These are phyloP conservation scores for Nemania sp. DNA, from an alignment of 2,329 filamentous ascomycete genomes.

Conservation along the genomic window DNA sequence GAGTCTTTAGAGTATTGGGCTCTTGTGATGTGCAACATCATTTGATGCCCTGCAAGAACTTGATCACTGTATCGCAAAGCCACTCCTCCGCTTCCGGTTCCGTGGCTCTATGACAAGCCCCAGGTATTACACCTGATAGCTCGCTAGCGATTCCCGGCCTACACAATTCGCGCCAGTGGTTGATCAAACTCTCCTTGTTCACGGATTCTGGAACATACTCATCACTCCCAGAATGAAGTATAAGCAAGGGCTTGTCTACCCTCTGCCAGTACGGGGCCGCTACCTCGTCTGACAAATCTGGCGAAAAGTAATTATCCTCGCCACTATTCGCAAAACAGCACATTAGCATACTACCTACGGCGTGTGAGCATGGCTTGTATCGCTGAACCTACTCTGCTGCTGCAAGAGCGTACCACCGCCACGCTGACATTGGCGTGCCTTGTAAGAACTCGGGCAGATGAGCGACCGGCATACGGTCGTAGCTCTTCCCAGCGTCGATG, in stretches of 20 bases:
- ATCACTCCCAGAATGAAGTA: slow-evolving; percentile 69
- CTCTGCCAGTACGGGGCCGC: slow-evolving; percentile 68
- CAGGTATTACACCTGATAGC: slow-evolving; percentile 58
- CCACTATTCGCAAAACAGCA: slow-evolving; percentile 50
- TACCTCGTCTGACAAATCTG: slow-evolving; percentile 64
- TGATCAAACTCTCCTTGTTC: slow-evolving; percentile 61
- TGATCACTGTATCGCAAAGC: slow-evolving; percentile 52
- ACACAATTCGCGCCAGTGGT: slow-evolving; percentile 58
- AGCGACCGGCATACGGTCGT: slow-evolving; percentile 59
- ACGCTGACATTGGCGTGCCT: slow-evolving; percentile 55
- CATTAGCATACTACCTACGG: not conserved
- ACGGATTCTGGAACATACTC: slow-evolving; percentile 64
- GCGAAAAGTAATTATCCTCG: slow-evolving; percentile 89
- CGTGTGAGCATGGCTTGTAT: not conserved
- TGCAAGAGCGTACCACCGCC: slow-evolving; percentile 56
- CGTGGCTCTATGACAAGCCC: slow-evolving; percentile 56
- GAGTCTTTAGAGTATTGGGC: not conserved
- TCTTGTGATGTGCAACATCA: not conserved
- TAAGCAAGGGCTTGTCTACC: slow-evolving; percentile 63
- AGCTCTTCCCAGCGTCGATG: slow-evolving; percentile 57
- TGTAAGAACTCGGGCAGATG: slow-evolving; percentile 47
- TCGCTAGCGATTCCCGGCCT: slow-evolving; percentile 50
- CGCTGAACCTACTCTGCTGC: slow-evolving; percentile 52
- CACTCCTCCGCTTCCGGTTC: slow-evolving; percentile 52
- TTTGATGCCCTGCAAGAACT: slow-evolving; percentile 47